Base-by-base conservation (phyloP, 495 filamentous ascomycete genomes). In the Aspergillus wentii region DNA sequence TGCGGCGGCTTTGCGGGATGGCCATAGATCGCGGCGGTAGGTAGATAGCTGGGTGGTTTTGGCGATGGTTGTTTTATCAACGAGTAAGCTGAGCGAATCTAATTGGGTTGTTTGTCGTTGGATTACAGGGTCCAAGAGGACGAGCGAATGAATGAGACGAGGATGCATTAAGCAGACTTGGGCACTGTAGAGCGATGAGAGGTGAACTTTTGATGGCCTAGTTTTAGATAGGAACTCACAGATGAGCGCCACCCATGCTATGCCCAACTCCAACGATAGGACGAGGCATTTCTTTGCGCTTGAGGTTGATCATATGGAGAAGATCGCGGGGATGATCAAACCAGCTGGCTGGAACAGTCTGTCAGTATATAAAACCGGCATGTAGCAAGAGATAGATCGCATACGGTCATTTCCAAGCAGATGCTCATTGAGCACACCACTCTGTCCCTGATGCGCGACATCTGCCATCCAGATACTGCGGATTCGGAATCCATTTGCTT, bases 231-330 rank as follows among this genome's bases (percentile, higher is more conserved):
- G 38, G n/a, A 23, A 52, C 65, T 50, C 16, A 74, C 65, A 76
- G 74, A 35, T 85, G 75, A 53, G 74, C 76, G 42, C 75, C 90
- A 46, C 92, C 92, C 72, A 88, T 84, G 56, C 85, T 91, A 62
- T 98, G 92, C 15, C 92, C 92, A 3, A 98, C 56, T 19, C 90
- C 92, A 40, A 96, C 63, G n/a, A 96, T 62, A 4, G 92, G 91
- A 8, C 86, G 83, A 3, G 85, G 80, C 86, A 97, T 94, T 40
- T 86, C 61, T 6, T 71, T 61, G 20, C 87, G 85, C 62, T 95
- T 90, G 29, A 76, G 68, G 61, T 95, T 96, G 62, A 92, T 73
- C 53, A 95, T 73, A 48, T 87, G 78, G n/a, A 94, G 73, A 8
- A 96, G 74, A 61, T 98, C 92, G 32, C 92, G 76, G 13, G 86